phyloP scores from a whole-genome alignment of 2,329 filamentous ascomycete genomes.

The Trichoderma pleuroti region DNA sequence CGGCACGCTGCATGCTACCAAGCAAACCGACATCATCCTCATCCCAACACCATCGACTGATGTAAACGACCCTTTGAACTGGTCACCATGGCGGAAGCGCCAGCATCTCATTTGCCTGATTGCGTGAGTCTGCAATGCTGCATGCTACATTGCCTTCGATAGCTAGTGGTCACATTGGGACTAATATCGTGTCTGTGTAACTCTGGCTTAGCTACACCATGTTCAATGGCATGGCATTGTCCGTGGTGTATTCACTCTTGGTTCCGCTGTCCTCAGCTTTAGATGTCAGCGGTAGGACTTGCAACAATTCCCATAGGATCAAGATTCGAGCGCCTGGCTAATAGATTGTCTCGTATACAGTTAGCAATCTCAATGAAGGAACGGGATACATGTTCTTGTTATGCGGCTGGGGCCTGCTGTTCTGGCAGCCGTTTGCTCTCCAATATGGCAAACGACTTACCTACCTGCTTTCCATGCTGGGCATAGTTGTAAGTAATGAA shows the following conservation, averaged over 20 bases:
- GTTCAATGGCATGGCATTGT: conserved; percentile 39
- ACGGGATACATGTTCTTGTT: conserved; percentile 43
- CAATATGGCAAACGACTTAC: conserved; percentile 43
- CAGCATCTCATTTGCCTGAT: conserved; percentile 30
- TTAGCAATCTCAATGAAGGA: conserved; percentile 37
- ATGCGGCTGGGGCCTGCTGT: conserved; percentile 43
- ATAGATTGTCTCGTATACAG: not conserved
- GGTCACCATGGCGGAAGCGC: conserved; percentile 34
- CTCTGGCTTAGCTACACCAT: conserved; percentile 32
- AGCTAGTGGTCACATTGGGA: not conserved
- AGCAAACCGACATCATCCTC: conserved; percentile 43
- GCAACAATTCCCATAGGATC: not conserved
- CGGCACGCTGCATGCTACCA: conserved; percentile 32
- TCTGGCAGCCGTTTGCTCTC: conserved; percentile 47
- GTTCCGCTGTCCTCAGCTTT: conserved; percentile 35
- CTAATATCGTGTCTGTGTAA: not conserved
- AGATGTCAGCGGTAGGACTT: conserved; percentile 26
- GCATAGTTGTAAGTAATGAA: conserved; percentile 22
- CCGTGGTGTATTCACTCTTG: conserved; percentile 39
- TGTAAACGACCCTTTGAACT: conserved; percentile 52
- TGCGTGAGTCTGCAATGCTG: conserved; percentile 25
- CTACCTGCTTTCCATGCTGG: conserved; percentile 38
- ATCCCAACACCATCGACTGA: conserved; percentile 48
- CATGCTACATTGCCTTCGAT: not conserved
- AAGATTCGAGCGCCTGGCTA: not conserved